These are phyloP conservation scores for Apophysomyces sp. DNA, from an alignment of 371 early-diverging fungal genomes.

Conservation along the genomic window DNA sequence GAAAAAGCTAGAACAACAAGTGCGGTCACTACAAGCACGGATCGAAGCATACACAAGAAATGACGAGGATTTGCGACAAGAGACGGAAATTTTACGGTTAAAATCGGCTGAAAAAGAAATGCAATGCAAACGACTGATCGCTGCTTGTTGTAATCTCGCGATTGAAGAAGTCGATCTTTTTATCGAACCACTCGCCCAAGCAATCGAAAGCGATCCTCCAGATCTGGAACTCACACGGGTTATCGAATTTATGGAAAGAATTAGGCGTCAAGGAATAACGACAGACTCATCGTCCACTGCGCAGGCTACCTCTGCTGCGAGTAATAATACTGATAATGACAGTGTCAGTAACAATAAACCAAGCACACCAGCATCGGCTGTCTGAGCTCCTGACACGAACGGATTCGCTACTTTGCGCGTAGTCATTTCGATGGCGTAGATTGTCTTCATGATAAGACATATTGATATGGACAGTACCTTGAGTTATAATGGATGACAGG, in stretches of 20 bases:
- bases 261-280: slow-evolving; percentile 31
- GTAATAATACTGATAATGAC: background rate
- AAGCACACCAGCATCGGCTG: slow-evolving; percentile 3
- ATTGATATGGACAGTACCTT: background rate
- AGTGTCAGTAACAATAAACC: background rate
- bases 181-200: slow-evolving; percentile 61
- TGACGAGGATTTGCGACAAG: slow-evolving; percentile 39
- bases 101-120: slow-evolving; percentile 51
- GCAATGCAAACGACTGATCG: slow-evolving; percentile 68
- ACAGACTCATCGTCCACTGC: background rate
- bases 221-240: slow-evolving; percentile 54
- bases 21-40: slow-evolving; percentile 39
- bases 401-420: background rate
- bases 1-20: slow-evolving; percentile 27
- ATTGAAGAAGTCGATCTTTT: slow-evolving; percentile 65
- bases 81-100: slow-evolving; percentile 32
- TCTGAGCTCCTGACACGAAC: background rate
- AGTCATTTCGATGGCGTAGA: background rate
- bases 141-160: slow-evolving; percentile 66
- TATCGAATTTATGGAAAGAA: slow-evolving; percentile 55
- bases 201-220: slow-evolving; percentile 72
- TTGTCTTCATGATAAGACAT: background rate
- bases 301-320: background rate
- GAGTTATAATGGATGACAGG: background rate
- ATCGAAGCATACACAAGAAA: slow-evolving; percentile 43